Evolutionary conservation across 2,329 filamentous ascomycete species (phyloP).

Genomic region (Polychaeton citri): DNA sequence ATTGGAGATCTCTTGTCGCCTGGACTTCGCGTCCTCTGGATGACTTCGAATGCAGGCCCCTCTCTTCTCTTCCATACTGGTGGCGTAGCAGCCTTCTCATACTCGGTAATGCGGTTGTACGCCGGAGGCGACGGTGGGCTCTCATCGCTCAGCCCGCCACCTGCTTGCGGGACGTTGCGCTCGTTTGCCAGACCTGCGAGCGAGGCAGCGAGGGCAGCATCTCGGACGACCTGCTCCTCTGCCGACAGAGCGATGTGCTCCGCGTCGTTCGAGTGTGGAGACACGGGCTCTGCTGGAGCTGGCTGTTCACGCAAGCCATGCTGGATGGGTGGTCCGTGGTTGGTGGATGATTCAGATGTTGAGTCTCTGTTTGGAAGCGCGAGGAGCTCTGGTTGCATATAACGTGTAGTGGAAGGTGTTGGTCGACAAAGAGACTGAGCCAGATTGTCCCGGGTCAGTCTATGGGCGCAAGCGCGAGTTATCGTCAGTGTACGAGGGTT

Average conservation of each 20-base stretch:
- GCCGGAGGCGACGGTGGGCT: conserved; percentile 26
- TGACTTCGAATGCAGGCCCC: conserved; percentile 39
- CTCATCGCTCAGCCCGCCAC: conserved; percentile 15
- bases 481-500: neutral
- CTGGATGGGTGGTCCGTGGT: conserved; percentile 33
- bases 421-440: conserved; percentile 40
- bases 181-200: conserved; percentile 8
- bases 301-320: conserved; percentile 41
- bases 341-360: conserved; percentile 24
- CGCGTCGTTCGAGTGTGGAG: conserved; percentile 25
- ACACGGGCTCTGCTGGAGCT: conserved; percentile 31
- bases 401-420: conserved; percentile 30
- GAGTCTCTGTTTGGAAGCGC: conserved; percentile 35
- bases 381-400: conserved; percentile 52
- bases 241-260: conserved; percentile 10
- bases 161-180: conserved; percentile 1
- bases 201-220: conserved; percentile 16
- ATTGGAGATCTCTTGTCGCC: conserved; percentile 36
- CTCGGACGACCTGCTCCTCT: conserved; percentile 13
- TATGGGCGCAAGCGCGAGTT: conserved; percentile 6
- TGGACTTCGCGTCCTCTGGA: conserved; percentile 32
- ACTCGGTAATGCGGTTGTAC: conserved; percentile 39
- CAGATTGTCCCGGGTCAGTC: conserved; percentile 40
- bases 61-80: conserved; percentile 27
- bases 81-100: conserved; percentile 35